Conservation (phyloP, 148 eudicot species). For the Amaranthus hypochondriacus region DNA sequence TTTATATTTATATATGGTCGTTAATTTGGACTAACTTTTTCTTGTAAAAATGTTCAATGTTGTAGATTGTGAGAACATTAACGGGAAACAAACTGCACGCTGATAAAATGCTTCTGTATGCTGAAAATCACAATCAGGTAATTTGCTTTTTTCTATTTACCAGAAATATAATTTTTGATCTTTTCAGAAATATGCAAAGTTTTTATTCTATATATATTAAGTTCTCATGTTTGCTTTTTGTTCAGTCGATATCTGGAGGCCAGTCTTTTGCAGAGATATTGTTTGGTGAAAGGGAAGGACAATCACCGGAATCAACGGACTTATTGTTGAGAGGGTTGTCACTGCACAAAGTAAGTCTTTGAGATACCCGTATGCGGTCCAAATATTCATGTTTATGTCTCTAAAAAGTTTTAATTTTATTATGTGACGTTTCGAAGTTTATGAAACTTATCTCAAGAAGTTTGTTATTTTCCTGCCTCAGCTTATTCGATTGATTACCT, state of each 20-base stretch:
- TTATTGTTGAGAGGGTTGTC: slow-evolving; percentile 69
- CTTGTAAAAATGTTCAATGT: background rate
- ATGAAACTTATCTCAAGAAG: slow-evolving; percentile 7
- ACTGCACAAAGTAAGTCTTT: slow-evolving; percentile 68
- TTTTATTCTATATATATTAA: slow-evolving; percentile 1
- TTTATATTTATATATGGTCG: background rate
- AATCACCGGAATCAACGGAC: slow-evolving; percentile 33
- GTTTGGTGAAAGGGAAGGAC: slow-evolving; percentile 38
- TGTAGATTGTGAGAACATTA: slow-evolving; percentile 76
- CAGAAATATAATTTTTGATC: background rate
- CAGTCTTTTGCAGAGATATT: slow-evolving; percentile 84
- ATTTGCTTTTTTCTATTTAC: slow-evolving; percentile 5
- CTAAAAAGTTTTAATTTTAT: background rate
- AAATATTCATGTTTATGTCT: background rate
- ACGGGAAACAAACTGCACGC: slow-evolving; percentile 47
- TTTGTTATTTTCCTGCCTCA: slow-evolving; percentile 18
- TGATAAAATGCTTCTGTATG: slow-evolving; percentile 80
- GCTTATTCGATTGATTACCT: slow-evolving; percentile 89
- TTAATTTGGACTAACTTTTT: background rate
- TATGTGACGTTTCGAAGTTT: background rate
- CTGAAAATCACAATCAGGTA: slow-evolving; percentile 99
- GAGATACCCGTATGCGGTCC: background rate
- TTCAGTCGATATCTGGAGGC: slow-evolving; percentile 93
- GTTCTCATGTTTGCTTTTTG: slow-evolving; percentile 18
- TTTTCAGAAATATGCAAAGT: background rate